Conservation (phyloP, 768 basidiomycete species). For the Calocybe indica region DNA sequence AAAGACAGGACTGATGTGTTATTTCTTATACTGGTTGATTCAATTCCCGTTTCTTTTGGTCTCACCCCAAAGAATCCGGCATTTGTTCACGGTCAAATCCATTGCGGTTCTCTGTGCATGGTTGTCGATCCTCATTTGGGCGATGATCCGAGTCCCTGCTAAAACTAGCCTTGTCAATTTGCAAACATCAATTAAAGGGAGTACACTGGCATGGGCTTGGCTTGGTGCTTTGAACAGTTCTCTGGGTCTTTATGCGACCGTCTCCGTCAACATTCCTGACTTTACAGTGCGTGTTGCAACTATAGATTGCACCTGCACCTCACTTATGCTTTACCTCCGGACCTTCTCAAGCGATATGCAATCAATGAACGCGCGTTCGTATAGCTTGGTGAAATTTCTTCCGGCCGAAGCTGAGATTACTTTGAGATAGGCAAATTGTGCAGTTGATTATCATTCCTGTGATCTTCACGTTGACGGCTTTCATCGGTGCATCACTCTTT, state of each 20-base stretch:
- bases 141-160: slow-evolving; percentile 61
- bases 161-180: slow-evolving; percentile 51
- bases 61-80: slow-evolving; percentile 72
- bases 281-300: slow-evolving; percentile 44
- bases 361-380: slow-evolving; percentile 57
- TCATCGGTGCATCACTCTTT: slow-evolving; percentile 37
- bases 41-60: slow-evolving; percentile 73
- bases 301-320: neutral
- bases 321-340: neutral
- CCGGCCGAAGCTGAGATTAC: neutral
- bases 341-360: slow-evolving; percentile 55
- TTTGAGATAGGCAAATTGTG: slow-evolving; percentile 51
- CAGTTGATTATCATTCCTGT: slow-evolving; percentile 74
- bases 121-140: slow-evolving; percentile 76
- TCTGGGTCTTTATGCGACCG: slow-evolving; percentile 66
- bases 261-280: slow-evolving; percentile 80
- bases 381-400: neutral
- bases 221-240: slow-evolving; percentile 71
- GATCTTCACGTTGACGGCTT: slow-evolving; percentile 71
- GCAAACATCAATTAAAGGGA: slow-evolving; percentile 46
- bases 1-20: slow-evolving; percentile 58
- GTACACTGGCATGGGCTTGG: slow-evolving; percentile 71
- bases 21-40: slow-evolving; percentile 72
- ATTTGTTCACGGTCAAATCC: slow-evolving; percentile 68
- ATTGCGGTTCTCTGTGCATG: slow-evolving; percentile 60